Conservation (phyloP, 164 flowering plant species). For the Dillenia suffruticosa region DNA sequence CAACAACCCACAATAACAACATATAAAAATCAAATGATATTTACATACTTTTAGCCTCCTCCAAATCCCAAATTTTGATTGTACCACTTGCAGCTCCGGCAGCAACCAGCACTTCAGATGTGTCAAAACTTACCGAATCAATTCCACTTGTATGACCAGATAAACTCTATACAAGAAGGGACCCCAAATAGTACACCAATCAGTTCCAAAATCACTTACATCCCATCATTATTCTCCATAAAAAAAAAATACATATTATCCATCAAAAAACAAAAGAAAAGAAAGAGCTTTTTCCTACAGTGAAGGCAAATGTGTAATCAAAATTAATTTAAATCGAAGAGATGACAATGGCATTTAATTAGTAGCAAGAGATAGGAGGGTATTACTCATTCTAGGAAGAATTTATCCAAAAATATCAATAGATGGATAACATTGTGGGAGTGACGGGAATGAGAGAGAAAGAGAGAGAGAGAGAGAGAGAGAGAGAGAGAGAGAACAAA, state of each 20-base stretch:
- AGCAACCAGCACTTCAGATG: constrained; percentile 89
- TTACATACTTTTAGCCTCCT: constrained; percentile 89
- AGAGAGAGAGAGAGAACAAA: constrained; percentile 22
- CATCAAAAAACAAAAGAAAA: too few relatives aligned
- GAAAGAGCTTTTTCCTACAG: too few relatives aligned
- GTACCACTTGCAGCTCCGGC: constrained; percentile 99
- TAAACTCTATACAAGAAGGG: constrained; percentile 57
- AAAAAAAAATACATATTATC: too few relatives aligned
- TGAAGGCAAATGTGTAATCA: too few relatives aligned
- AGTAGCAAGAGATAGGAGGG: too few relatives aligned
- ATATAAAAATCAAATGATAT: neutral
- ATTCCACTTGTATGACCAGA: constrained; percentile 96
- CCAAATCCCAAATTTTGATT: constrained; percentile 96
- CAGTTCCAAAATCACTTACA: too few relatives aligned
- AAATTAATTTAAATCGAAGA: too few relatives aligned
- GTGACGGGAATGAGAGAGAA: neutral
- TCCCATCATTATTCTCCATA: too few relatives aligned
- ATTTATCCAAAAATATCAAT: too few relatives aligned
- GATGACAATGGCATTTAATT: too few relatives aligned
- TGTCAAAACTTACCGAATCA: constrained; percentile 93
- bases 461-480: neutral
- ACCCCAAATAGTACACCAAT: neutral
- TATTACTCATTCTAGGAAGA: too few relatives aligned
- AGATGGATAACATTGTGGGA: too few relatives aligned
- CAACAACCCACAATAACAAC: neutral